phyloP scores from a whole-genome alignment of 441 rosid genomes.

The Adansonia grandidieri region DNA sequence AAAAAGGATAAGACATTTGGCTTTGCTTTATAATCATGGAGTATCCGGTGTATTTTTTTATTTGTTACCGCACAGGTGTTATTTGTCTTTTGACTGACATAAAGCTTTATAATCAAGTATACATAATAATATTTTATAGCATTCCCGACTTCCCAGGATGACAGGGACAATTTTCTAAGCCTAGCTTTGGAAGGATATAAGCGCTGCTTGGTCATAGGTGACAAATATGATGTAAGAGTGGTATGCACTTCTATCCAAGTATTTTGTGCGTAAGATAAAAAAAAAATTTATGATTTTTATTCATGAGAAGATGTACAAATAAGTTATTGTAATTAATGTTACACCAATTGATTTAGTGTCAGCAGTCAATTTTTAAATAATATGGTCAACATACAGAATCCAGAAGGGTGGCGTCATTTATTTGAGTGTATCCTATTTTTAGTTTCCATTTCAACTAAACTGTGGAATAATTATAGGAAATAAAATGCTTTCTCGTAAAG shows the following conservation, averaged over 20 bases:
- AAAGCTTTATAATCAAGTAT: background rate
- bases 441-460: background rate
- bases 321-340: background rate
- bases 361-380: background rate
- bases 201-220: slow-evolving; percentile 83
- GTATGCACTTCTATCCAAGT: slow-evolving; percentile 51
- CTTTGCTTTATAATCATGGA: slow-evolving; percentile 7
- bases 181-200: slow-evolving; percentile 93
- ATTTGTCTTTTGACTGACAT: slow-evolving; percentile 15
- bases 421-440: slow-evolving; percentile 11
- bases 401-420: background rate
- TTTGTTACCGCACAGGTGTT: background rate
- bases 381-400: slow-evolving; percentile 5
- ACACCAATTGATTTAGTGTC: background rate
- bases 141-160: slow-evolving; percentile 61
- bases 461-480: background rate
- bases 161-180: slow-evolving; percentile 88
- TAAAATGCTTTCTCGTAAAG: slow-evolving; percentile 21
- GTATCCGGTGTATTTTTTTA: background rate
- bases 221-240: slow-evolving; percentile 96
- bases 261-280: slow-evolving; percentile 21
- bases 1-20: background rate
- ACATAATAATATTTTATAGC: slow-evolving; percentile 23
- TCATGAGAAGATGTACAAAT: background rate
- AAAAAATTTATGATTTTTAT: background rate